Evolutionary conservation across 2,329 filamentous ascomycete species (phyloP).

Genomic region (Aspergillus pseudoterreus): DNA sequence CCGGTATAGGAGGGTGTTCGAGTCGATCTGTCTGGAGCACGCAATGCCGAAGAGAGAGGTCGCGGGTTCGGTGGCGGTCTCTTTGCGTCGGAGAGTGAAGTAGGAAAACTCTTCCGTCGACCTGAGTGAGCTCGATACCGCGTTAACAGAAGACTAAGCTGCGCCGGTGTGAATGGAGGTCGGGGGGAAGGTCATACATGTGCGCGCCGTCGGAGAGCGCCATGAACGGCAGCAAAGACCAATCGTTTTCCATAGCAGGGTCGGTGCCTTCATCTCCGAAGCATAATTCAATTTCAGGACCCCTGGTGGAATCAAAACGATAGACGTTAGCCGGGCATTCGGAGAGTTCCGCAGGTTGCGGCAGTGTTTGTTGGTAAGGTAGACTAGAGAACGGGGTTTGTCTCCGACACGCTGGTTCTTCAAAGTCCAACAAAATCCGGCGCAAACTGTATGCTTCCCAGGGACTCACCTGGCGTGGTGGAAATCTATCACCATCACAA

Average conservation of each 20-base stretch:
- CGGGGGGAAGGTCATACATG: slow-evolving; percentile 55
- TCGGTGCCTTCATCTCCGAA: slow-evolving; percentile 76
- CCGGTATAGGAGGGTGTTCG: slow-evolving; percentile 70
- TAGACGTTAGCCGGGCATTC: not conserved
- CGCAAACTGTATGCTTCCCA: too few relatives aligned
- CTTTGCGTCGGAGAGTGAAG: slow-evolving; percentile 74
- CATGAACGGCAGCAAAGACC: slow-evolving; percentile 92
- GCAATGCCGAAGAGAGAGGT: slow-evolving; percentile 94
- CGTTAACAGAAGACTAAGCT: slow-evolving; percentile 4
- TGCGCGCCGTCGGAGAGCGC: slow-evolving; percentile 93
- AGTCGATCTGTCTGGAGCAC: slow-evolving; percentile 87
- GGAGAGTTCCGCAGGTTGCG: too few relatives aligned
- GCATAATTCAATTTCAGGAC: slow-evolving; percentile 92
- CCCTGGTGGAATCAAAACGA: slow-evolving; percentile 45
- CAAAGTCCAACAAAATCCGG: too few relatives aligned
- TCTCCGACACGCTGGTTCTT: not conserved
- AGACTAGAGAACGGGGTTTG: too few relatives aligned
- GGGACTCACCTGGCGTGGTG: slow-evolving; percentile 62
- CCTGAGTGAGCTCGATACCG: slow-evolving; percentile 41
- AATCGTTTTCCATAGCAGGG: slow-evolving; percentile 79
- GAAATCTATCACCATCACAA: slow-evolving; percentile 78
- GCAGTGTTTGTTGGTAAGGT: too few relatives aligned
- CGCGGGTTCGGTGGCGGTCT: slow-evolving; percentile 47
- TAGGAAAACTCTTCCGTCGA: slow-evolving; percentile 96
- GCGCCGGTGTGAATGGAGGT: too few relatives aligned